phyloP scores from a whole-genome alignment of 2,329 filamentous ascomycete genomes.

The Zymoseptoria tritici region DNA sequence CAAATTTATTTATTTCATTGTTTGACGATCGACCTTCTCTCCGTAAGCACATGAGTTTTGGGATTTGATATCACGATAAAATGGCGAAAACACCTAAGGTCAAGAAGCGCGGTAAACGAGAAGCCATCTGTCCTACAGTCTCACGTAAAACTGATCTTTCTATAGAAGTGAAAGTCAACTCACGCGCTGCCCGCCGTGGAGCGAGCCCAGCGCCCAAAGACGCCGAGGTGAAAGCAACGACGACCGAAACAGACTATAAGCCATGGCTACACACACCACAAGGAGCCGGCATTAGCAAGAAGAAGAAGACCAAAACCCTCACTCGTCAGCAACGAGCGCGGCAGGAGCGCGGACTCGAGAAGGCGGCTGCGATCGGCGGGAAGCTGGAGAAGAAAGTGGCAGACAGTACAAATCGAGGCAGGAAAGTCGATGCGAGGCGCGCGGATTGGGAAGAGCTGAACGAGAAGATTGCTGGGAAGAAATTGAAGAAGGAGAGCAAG shows the following conservation, averaged over 20 bases:
- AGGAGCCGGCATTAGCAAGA: slow-evolving; percentile 62
- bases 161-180: slow-evolving; percentile 58
- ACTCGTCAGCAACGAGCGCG: slow-evolving; percentile 48
- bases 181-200: slow-evolving; percentile 66
- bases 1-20: background rate
- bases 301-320: slow-evolving; percentile 50
- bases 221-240: slow-evolving; percentile 37
- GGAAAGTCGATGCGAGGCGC: slow-evolving; percentile 32
- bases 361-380: slow-evolving; percentile 48
- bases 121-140: background rate
- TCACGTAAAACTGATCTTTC: slow-evolving; percentile 8
- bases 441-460: slow-evolving; percentile 31
- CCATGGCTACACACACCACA: slow-evolving; percentile 65
- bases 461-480: slow-evolving; percentile 16
- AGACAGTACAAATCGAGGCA: slow-evolving; percentile 44
- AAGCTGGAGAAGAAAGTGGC: slow-evolving; percentile 50
- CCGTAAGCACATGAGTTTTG: background rate
- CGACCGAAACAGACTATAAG: slow-evolving; percentile 43
- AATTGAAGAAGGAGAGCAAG: slow-evolving; percentile 8
- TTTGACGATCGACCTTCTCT: background rate
- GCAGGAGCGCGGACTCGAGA: slow-evolving; percentile 48
- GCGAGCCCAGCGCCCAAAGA: slow-evolving; percentile 53
- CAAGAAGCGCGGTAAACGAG: slow-evolving; percentile 36
- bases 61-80: background rate
- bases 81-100: slow-evolving; percentile 43